Percentiles rank a stretch among this genome's conserved stretches.
Evolutionary conservation across 176 grass and related monocot genomes (phyloP).

Genomic region (Carex littledalei): DNA sequence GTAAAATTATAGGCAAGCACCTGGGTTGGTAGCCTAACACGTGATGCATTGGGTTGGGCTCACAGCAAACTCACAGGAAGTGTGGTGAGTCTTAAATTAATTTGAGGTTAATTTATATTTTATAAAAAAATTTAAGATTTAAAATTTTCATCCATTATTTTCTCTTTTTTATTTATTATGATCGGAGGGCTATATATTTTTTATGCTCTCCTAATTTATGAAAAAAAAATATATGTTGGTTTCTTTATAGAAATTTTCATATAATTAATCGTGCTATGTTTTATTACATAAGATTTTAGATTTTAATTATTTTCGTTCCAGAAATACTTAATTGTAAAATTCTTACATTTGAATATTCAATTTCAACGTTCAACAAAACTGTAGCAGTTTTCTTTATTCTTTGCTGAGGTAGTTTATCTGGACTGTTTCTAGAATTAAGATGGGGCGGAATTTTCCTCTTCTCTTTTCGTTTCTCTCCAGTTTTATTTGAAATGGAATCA

Average conservation of each 20-base stretch:
- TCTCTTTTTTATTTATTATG: no score
- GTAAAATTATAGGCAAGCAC: neutral
- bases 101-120: neutral
- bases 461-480: neutral
- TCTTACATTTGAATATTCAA: slow-evolving; percentile 2
- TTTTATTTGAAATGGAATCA: neutral
- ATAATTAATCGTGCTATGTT: no score
- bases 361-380: neutral
- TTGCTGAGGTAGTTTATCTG: neutral
- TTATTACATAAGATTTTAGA: no score
- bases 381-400: neutral
- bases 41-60: neutral
- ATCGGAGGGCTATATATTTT: no score
- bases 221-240: no score
- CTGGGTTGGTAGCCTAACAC: neutral
- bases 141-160: no score
- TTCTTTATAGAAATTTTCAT: no score
- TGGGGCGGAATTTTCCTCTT: neutral
- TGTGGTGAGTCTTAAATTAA: neutral
- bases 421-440: neutral
- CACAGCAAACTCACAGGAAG: neutral
- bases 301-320: no score
- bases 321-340: no score
- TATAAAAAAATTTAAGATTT: no score
- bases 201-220: no score